phyloP scores from a whole-genome alignment of 805 yeast genomes.

The Blastobotrys peoriensis region DNA sequence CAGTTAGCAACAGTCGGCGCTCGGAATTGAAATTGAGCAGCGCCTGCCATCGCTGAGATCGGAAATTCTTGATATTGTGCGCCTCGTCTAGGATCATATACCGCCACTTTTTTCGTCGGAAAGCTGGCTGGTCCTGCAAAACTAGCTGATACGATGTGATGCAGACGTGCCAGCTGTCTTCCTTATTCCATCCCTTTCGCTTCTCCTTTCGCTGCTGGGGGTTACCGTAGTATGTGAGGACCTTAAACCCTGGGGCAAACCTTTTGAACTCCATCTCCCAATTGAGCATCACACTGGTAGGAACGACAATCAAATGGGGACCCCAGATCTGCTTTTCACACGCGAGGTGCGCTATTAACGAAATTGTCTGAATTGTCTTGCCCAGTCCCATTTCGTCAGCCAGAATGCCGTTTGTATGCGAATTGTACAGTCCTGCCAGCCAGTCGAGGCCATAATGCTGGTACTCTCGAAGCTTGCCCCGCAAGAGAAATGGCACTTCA shows the following conservation, averaged over 20 bases:
- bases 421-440: constrained; percentile 90
- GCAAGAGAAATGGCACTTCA: constrained; percentile 52
- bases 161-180: constrained; percentile 92
- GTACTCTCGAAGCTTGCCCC: constrained; percentile 81
- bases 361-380: constrained; percentile 93
- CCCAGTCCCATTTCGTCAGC: constrained; percentile 99
- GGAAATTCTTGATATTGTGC: constrained; percentile 91
- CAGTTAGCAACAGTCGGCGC: constrained; percentile 80
- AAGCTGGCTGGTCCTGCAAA: constrained; percentile 94
- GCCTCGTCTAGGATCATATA: constrained; percentile 96
- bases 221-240: constrained; percentile 90
- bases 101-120: constrained; percentile 88
- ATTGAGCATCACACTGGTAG: constrained; percentile 93
- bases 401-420: constrained; percentile 88
- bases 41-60: constrained; percentile 97
- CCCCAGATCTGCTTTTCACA: constrained; percentile 96
- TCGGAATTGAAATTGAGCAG: constrained; percentile 88
- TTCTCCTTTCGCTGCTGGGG: constrained; percentile 96
- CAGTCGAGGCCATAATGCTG: constrained; percentile 96
- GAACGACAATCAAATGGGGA: constrained; percentile 94
- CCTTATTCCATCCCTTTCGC: constrained; percentile 96
- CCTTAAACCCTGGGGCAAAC: constrained; percentile 97
- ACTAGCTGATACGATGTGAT: constrained; percentile 95
- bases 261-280: constrained; percentile 99
- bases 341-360: constrained; percentile 79